Base-by-base conservation (phyloP, 108 stramenopile genomes). In the Nannochloropsis salina region DNA sequence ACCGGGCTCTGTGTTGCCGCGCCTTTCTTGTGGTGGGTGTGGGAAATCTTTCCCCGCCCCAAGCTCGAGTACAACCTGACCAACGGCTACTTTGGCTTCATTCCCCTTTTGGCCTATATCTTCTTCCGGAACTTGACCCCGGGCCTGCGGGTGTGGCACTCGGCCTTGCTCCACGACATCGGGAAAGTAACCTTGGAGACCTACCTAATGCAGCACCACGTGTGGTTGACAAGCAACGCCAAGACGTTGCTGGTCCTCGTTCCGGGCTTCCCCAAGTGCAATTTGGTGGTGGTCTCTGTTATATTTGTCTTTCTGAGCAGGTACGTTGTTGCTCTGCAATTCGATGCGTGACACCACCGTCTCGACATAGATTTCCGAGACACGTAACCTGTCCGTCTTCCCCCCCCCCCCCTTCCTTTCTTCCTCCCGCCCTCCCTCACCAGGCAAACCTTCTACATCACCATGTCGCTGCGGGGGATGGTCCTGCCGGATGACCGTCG, bases 111-210 rank as follows among this genome's bases (percentile, higher is more conserved):
- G 10, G 89, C 93, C 9, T 99, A 98, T 87, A 94, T 99, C 84
- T 97, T 93, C 90, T 91, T 98, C 80, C 94, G 98, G 82, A 99
- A 98, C 86, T 74, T 96, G 81, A 95, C 95, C 9, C 97, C 97
- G 8, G 90, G 45, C 44, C 80, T 98, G 83, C 90, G 98, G 12
- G 90, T 91, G 41, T 90, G 95, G 89, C 93, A 95, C 42, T 88
- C 97, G 86, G 93, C 93, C 44, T 88, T 96, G 41, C 92, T 98
- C 10, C 95, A 96, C 87, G 92, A 94, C 47, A 92, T 98, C 44
- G 98, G 98, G 82, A 97, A 97, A 90, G 95, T 95, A 21, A 98
- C 98, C 5, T 88, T 99, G 79, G 98, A 99, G 89, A 98, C 97
- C 3, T 99, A 99, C 90, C 90, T 98, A 44, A 94, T 98, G 94